Evolutionary conservation across 164 flowering plant genomes (phyloP).

Genomic region (Sedum album): DNA sequence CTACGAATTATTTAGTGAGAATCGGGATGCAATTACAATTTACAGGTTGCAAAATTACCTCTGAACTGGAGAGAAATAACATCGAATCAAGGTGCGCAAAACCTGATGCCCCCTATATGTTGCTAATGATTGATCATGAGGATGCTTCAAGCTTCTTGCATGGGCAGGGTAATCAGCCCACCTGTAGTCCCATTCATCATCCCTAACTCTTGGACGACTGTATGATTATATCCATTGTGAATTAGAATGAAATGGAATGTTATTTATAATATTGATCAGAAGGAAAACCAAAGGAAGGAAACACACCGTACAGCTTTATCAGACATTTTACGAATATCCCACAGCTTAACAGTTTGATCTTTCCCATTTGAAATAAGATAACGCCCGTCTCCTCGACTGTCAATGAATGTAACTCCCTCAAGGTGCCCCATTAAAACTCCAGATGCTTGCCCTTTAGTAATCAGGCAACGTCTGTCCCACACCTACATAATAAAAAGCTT

Average conservation of each 20-base stretch:
- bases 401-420: slow-evolving; percentile 84
- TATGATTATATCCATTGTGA: background rate
- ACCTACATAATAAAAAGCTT: slow-evolving; percentile 33
- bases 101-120: slow-evolving; percentile 72
- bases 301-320: slow-evolving; percentile 44
- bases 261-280: background rate
- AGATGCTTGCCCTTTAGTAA: slow-evolving; percentile 44
- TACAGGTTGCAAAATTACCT: slow-evolving; percentile 26
- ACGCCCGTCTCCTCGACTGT: slow-evolving; percentile 90
- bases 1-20: background rate
- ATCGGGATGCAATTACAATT: background rate
- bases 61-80: slow-evolving; percentile 67
- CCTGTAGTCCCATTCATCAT: slow-evolving; percentile 61
- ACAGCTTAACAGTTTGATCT: slow-evolving; percentile 86
- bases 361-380: slow-evolving; percentile 89
- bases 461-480: slow-evolving; percentile 91
- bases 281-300: background rate
- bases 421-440: slow-evolving; percentile 80
- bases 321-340: slow-evolving; percentile 92
- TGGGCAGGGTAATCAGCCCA: slow-evolving; percentile 61
- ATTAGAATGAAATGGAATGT: background rate
- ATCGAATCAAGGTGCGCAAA: slow-evolving; percentile 73
- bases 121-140: slow-evolving; percentile 56
- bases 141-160: slow-evolving; percentile 44
- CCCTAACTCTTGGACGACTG: slow-evolving; percentile 19